Percentiles rank a stretch among this genome's conserved stretches.
phyloP scores from a whole-genome alignment of 139 green algal genomes.

The Chlamydomonas incerta region DNA sequence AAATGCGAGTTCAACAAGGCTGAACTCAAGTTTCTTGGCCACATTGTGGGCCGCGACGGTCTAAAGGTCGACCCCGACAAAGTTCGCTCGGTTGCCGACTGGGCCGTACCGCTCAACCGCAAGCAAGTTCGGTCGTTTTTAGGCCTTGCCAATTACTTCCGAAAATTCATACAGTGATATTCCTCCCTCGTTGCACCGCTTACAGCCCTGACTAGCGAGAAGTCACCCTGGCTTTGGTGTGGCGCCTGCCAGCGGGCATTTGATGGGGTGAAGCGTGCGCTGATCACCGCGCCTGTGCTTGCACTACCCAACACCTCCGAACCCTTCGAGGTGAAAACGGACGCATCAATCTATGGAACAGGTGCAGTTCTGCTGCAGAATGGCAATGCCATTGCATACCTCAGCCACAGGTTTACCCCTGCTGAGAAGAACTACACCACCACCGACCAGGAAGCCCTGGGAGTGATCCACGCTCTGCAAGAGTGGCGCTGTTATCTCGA shows the following conservation, averaged over 20 bases:
- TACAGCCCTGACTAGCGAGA: constrained; percentile 47
- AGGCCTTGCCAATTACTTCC: constrained; percentile 68
- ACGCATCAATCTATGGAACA: constrained; percentile 46
- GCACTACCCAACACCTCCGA: constrained; percentile 12
- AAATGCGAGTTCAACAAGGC: no score
- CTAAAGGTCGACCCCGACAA: constrained; percentile 52
- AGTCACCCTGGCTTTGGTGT: no score
- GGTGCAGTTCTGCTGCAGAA: constrained; percentile 59
- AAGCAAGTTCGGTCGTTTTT: constrained; percentile 63
- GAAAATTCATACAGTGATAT: constrained; percentile 58
- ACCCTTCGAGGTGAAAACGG: constrained; percentile 49
- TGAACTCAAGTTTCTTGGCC: no score
- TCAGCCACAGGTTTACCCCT: constrained; percentile 37
- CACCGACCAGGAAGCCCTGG: constrained; percentile 64
- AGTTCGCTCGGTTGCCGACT: constrained; percentile 49
- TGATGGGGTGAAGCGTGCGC: constrained; percentile 23
- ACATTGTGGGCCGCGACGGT: no score
- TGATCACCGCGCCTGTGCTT: constrained; percentile 45
- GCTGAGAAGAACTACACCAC: constrained; percentile 62
- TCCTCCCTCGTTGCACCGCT: constrained; percentile 52
- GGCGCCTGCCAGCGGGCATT: no score
- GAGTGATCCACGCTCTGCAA: constrained; percentile 42
- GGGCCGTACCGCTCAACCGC: constrained; percentile 45
- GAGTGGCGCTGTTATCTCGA: constrained; percentile 62
- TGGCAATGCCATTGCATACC: constrained; percentile 56